Conservation (phyloP, 805 yeast genomes). For the Wickerhamomyces mucosus region DNA sequence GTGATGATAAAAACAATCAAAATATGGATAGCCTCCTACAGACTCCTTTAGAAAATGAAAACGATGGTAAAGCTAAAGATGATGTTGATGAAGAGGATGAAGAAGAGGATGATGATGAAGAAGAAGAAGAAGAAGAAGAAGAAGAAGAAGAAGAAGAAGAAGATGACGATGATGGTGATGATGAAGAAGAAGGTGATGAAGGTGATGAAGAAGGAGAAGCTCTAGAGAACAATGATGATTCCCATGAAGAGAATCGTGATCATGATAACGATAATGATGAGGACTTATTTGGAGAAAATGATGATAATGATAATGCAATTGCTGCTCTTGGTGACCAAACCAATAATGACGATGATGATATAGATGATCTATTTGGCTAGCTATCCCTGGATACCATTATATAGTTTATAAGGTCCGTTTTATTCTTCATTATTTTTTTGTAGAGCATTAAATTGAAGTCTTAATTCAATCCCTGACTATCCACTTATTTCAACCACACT, state of each 20-base stretch:
- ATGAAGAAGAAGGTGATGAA: slow-evolving; percentile 3
- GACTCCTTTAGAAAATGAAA: slow-evolving; percentile 55
- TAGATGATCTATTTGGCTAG: neutral
- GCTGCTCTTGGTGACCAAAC: slow-evolving; percentile 24
- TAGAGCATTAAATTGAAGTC: too few species aligned
- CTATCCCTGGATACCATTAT: too few species aligned
- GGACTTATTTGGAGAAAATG: neutral
- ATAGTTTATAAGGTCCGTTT: too few species aligned
- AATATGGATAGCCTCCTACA: slow-evolving; percentile 34
- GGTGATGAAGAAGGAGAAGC: neutral
- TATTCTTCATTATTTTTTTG: too few species aligned
- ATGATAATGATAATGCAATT: slow-evolving; percentile 16
- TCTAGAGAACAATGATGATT: slow-evolving; percentile 1
- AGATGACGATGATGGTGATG: slow-evolving; percentile 1
- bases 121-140: slow-evolving; percentile 36
- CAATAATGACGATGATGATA: neutral
- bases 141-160: slow-evolving; percentile 14
- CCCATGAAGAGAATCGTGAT: slow-evolving; percentile 3
- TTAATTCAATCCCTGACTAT: too few species aligned
- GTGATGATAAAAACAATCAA: slow-evolving; percentile 22
- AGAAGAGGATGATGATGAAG: slow-evolving; percentile 23
- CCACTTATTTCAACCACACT: too few species aligned
- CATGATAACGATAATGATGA: neutral
- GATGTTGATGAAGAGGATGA: slow-evolving; percentile 31
- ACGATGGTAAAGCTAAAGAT: slow-evolving; percentile 41